Evolutionary conservation across 805 yeast species (phyloP), one percentile per base, ranked within the genome.

Genomic region (Tetrapisispora namnaoensis): DNA sequence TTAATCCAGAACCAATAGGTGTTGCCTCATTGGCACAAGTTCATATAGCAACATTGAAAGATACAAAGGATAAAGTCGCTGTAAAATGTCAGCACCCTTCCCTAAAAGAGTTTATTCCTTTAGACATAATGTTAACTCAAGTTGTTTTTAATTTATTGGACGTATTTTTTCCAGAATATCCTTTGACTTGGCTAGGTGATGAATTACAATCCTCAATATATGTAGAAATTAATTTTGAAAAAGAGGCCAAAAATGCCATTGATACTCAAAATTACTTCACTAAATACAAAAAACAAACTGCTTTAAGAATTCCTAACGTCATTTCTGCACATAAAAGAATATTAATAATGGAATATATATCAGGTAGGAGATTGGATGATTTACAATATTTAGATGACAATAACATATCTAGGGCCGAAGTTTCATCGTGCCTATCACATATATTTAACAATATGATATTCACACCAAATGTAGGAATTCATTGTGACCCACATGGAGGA

Each of bases 401-500:
- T 60, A 58, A 76, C 37, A 87, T 93, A 44, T 78, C 86, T 20
- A 71, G 95, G 22, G 77, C 83, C 0, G 85, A 86, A 53, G 95
- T 93, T 9, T 82, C 95, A 2, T 70, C 82, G 7, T 91, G 97
- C 62, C 72, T 93, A 37, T 80, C 96, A 0, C 96, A 91, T 57
- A 82, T 88, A 28, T 93, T 93, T 72, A 87, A 91, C 70, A 82
- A 80, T 60, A 93, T 93, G 99, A 88, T 93, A 38, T 93, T 93
- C 70, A 83, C 95, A 2, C 95, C 96, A 0, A 82, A 80, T 27
- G 95, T 88, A 21, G 87, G 91, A 0, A 77, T 93, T 40, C 99
- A 93, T 64, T 93, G 99, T 69, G 99, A 93, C 64, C 99, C 99
- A 1, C 99, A 93, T 64, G 96, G 95, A 11, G 99, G 99, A 0